Base-by-base conservation (phyloP, 1,139 yeast genomes). In the Waltiozyma sp. region DNA sequence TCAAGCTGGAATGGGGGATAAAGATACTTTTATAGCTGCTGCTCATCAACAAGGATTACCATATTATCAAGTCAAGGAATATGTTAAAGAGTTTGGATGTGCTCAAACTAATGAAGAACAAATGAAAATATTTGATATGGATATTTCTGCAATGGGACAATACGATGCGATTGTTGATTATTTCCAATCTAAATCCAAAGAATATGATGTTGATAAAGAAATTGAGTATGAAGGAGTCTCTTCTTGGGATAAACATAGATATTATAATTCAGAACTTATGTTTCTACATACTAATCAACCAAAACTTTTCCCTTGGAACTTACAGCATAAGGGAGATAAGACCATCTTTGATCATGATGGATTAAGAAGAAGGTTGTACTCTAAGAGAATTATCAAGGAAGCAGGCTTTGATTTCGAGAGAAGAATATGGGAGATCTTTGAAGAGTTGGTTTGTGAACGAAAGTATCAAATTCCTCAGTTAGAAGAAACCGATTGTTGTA, bases 1-100 rank as follows among this genome's bases (percentile, higher is more conserved):
- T 10, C 74, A 70, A 26, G 70, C 64, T 46, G 85, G 85, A 34
- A 83, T 77, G 58, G 85, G 85, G 41, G 86, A 78, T 51, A 78
- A 78, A 53, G 85, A 78, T 48, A 78, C 85, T 0, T 77, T 76
- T 54, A 65, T 68, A 21, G 73, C 80, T 0, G 83, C 80, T 1
- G 80, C 82, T 4, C 28, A 26, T 13, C 28, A 26, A 11, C n/a
- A 26, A 14, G 10, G 10, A 14, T 26, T 77, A 43, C 72, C 77
- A 2, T 81, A 68, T 50, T 83, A 84, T 55, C 89, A 82, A 59
- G 87, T 84, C 8, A 70, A 74, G 38, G 57, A 50, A 39, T 53
- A 31, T 28, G 49, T 50, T 31, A 45, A 54, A 19, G 57, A 51
- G 35, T 55, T 40, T 42, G 57, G 58, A 13, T 26, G n/a, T 13